Conservation (phyloP, 2,329 filamentous ascomycete genomes). For the Colletotrichum phormii region DNA sequence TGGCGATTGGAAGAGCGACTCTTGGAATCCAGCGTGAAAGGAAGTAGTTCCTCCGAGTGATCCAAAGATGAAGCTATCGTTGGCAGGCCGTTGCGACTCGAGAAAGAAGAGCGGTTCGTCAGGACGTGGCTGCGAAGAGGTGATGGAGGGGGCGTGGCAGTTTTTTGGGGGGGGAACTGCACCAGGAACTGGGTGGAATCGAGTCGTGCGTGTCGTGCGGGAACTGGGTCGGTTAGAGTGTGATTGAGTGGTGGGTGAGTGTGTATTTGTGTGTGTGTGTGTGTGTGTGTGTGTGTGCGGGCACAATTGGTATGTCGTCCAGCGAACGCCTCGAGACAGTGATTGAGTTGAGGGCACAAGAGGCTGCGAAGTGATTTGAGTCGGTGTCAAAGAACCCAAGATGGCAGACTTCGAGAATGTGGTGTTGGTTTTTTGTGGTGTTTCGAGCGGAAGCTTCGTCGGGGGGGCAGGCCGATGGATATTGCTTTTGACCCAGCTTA, state of each 20-base stretch:
- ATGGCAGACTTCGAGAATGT: slow-evolving; percentile 36
- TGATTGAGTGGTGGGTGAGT: slow-evolving; percentile 9
- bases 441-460: slow-evolving; percentile 35
- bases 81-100: slow-evolving; percentile 1
- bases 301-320: slow-evolving; percentile 33
- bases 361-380: neutral
- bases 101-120: slow-evolving; percentile 21
- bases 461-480: slow-evolving; percentile 21
- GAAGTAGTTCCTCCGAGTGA: neutral
- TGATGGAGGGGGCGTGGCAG: slow-evolving; percentile 15
- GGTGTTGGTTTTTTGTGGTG: slow-evolving; percentile 32
- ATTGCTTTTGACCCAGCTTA: slow-evolving; percentile 28
- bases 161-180: neutral
- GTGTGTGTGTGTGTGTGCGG: neutral
- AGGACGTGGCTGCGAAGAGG: slow-evolving; percentile 24
- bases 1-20: neutral
- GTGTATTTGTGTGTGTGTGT: neutral
- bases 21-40: slow-evolving; percentile 20
- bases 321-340: slow-evolving; percentile 34
- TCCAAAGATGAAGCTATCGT: neutral
- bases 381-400: slow-evolving; percentile 18
- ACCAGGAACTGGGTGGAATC: slow-evolving; percentile 3
- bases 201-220: slow-evolving; percentile 21
- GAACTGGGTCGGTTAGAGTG: slow-evolving; percentile 15
- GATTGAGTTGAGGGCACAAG: neutral